phyloP scores from a whole-genome alignment of 169 alveolate species.

The Theileria orientalis region DNA sequence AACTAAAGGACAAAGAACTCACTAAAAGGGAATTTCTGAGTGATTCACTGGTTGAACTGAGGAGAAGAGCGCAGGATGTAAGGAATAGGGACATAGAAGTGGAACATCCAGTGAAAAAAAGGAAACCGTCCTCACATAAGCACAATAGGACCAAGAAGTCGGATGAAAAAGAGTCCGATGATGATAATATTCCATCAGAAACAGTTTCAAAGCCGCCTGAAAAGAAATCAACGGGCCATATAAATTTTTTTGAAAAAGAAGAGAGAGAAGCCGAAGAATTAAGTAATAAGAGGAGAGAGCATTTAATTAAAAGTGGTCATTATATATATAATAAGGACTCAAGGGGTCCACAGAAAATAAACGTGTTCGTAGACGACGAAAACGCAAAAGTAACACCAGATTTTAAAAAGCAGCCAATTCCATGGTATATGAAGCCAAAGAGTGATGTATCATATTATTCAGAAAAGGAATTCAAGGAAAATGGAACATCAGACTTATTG shows the following conservation, averaged over 20 bases:
- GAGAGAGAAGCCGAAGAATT: constrained; percentile 50
- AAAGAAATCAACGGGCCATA: constrained; percentile 27
- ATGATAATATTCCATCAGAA: not conserved
- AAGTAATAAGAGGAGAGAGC: constrained; percentile 47
- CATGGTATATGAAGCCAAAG: constrained; percentile 60
- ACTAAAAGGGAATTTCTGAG: constrained; percentile 24
- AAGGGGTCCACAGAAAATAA: constrained; percentile 39
- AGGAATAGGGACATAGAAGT: constrained; percentile 15
- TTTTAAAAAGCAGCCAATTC: constrained; percentile 36
- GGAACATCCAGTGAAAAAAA: not conserved
- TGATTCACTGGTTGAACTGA: constrained; percentile 55
- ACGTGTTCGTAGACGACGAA: constrained; percentile 55
- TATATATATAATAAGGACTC: constrained; percentile 45
- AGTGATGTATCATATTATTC: not conserved
- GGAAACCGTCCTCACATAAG: not conserved
- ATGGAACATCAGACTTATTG: not conserved
- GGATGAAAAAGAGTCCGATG: constrained; percentile 1
- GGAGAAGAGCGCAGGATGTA: constrained; percentile 49
- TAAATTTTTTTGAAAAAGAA: constrained; percentile 59
- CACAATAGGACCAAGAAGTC: no score
- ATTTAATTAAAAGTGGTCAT: constrained; percentile 45
- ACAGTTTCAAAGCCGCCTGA: not conserved
- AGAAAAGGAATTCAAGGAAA: no score
- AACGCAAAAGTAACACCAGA: constrained; percentile 50
- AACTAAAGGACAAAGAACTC: constrained; percentile 35